Evolutionary conservation across 2,329 filamentous ascomycete genomes (phyloP).

Genomic region (Parastagonospora nodorum): DNA sequence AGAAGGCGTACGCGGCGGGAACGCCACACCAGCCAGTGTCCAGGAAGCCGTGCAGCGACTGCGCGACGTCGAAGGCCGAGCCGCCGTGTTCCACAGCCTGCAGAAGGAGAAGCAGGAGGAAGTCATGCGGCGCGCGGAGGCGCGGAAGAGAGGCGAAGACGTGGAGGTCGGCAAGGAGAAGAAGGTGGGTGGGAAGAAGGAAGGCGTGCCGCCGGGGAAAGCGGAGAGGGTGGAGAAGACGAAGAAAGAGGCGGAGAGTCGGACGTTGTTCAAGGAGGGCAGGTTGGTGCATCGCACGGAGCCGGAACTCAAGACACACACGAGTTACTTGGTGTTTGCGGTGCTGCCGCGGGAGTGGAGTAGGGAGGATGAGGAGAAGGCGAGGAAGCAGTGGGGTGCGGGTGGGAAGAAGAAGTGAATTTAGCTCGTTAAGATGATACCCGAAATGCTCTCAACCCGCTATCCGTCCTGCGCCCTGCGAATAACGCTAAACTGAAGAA

Average conservation of each 20-base stretch:
- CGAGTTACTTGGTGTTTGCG: constrained; percentile 95
- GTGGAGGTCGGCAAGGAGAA: constrained; percentile 16
- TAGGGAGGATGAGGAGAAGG: constrained; percentile 76
- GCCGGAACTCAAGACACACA: constrained; percentile 90
- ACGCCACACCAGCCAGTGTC: constrained; percentile 73
- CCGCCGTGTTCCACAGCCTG: constrained; percentile 65
- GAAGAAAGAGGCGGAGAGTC: constrained; percentile 38
- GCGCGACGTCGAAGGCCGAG: constrained; percentile 72
- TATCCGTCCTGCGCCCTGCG: background rate
- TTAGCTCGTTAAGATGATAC: background rate
- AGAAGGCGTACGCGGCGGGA: constrained; percentile 70
- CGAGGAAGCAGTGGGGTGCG: constrained; percentile 49
- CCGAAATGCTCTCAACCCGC: background rate
- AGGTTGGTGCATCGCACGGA: constrained; percentile 80
- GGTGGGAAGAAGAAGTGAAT: background rate
- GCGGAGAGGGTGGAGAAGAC: constrained; percentile 36
- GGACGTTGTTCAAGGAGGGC: constrained; percentile 70
- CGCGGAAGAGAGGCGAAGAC: constrained; percentile 33
- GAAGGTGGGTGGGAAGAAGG: constrained; percentile 19
- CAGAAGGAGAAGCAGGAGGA: constrained; percentile 49
- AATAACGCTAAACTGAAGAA: background rate
- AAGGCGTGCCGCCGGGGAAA: constrained; percentile 31
- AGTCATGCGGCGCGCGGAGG: constrained; percentile 49
- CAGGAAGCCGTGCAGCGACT: constrained; percentile 77
- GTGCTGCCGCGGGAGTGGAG: constrained; percentile 86